Base-by-base conservation (phyloP, 1,284 basidiomycete species). In the Sporisorium graminicola region DNA sequence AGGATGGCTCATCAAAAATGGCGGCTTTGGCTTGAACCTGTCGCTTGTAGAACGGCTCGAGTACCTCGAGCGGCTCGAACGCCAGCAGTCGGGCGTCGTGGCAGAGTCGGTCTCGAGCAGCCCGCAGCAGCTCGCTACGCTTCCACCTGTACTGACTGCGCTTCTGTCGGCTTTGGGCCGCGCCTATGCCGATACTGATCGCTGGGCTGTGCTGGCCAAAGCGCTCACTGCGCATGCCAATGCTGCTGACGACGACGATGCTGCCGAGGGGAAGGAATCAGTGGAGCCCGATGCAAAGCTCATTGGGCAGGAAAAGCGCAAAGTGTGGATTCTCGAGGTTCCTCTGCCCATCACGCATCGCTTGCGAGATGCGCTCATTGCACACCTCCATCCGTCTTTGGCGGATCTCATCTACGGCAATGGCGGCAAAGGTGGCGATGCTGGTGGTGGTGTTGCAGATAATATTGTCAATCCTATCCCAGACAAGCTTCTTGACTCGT, bases 251-350 rank as follows among this genome's bases (percentile, higher is more conserved):
- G 58, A 42, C 26, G 51, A 46, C 9, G 26, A 29, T n/a, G 31
- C 40, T n/a, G n/a, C n/a, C n/a, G n/a, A n/a, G 1, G 43, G 58
- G 5, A 40, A 29, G 14, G 3, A 50, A 16, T 8, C 63, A 61
- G 61, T 50, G 9, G 43, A 58, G 22, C 60, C 24, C 9, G 63
- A 71, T 13, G 46, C 31, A 22, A 50, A 35, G 13, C 52, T 74
- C 24, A 35, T 54, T n/a, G 69, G 56, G 24, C 46, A 81, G 91
- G 95, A 96, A 86, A 92, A 91, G 85, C 91, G 95, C 72, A 94
- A 92, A 87, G 88, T 91, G 1, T 98, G 95, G 95, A 93, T 98
- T 70, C 96, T 97, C 77, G 88, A 90, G 70, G 87, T 86, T 31
- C 80, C 94, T 0, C 89, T 98, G 24, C 88, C 90, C 4, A 90